Evolutionary conservation across 768 basidiomycete species (phyloP).

Genomic region (Suillus fuscotomentosus): DNA sequence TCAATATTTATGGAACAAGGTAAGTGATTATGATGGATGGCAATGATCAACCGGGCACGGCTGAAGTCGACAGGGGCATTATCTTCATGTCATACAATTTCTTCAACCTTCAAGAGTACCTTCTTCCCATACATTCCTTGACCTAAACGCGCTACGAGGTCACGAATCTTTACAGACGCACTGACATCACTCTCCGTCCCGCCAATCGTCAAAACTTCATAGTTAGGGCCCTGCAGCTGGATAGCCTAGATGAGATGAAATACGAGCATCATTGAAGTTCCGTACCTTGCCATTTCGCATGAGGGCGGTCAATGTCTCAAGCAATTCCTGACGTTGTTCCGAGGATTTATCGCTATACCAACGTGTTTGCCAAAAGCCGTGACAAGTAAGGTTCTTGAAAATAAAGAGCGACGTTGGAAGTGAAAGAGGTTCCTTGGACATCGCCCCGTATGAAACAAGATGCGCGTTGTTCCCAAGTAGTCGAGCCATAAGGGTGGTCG

Average conservation of each 20-base stretch:
- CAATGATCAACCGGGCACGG: not conserved
- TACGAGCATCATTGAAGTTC: not conserved
- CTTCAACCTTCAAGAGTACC: conserved; percentile 41
- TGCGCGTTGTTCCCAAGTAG: conserved; percentile 67
- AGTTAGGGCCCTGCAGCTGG: conserved; percentile 66
- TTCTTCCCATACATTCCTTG: conserved; percentile 48
- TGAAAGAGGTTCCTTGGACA: conserved; percentile 81
- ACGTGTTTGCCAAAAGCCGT: conserved; percentile 77
- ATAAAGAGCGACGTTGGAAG: conserved; percentile 80
- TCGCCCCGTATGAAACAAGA: conserved; percentile 86
- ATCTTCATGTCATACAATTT: conserved; percentile 12
- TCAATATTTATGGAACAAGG: not conserved
- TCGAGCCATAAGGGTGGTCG: conserved; percentile 67
- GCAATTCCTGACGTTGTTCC: conserved; percentile 49
- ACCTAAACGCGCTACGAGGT: conserved; percentile 32
- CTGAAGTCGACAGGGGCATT: not conserved
- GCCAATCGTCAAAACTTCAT: conserved; percentile 62
- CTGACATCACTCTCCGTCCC: conserved; percentile 36
- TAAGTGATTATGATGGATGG: not conserved
- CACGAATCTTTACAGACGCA: conserved; percentile 32
- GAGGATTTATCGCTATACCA: conserved; percentile 58
- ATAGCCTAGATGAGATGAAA: conserved; percentile 9
- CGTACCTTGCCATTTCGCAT: conserved; percentile 55
- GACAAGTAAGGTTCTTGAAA: conserved; percentile 76
- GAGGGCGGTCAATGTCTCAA: conserved; percentile 50